Conservation (phyloP, 2,329 filamentous ascomycete species). For the Dactylonectria macrodidyma region DNA sequence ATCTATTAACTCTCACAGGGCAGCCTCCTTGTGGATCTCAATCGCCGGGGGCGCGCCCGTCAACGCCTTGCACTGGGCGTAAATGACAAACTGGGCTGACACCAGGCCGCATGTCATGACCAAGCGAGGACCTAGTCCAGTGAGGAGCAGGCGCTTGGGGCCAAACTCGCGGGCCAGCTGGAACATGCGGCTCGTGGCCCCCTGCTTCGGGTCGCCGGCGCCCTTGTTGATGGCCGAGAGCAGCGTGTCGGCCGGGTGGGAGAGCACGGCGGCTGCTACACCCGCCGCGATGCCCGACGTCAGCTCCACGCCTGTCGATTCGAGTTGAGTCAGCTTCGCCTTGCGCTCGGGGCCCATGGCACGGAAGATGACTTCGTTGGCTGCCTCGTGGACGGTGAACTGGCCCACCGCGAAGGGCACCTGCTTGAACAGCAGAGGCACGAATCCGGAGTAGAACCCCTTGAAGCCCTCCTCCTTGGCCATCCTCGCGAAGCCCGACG, state of each 20-base stretch:
- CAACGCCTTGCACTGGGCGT: conserved; percentile 68
- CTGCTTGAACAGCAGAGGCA: conserved; percentile 89
- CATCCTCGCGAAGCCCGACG: conserved; percentile 82
- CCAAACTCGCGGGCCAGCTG: conserved; percentile 67
- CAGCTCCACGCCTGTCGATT: conserved; percentile 87
- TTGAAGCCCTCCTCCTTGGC: conserved; percentile 81
- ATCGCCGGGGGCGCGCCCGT: conserved; percentile 66
- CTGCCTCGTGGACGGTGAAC: conserved; percentile 94
- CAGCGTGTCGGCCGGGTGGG: conserved; percentile 85
- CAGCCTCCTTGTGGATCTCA: conserved; percentile 67
- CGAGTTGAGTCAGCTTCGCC: conserved; percentile 76
- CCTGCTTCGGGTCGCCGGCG: conserved; percentile 63
- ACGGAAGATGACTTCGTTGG: conserved; percentile 82
- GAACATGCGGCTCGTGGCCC: conserved; percentile 66
- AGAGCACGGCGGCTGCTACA: conserved; percentile 89
- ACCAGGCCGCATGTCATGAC: conserved; percentile 69
- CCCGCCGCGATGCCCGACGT: conserved; percentile 89
- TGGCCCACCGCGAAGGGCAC: conserved; percentile 95
- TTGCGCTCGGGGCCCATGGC: conserved; percentile 77
- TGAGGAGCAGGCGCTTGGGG: conserved; percentile 61
- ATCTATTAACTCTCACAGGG: conserved; percentile 35
- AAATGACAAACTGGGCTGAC: conserved; percentile 69
- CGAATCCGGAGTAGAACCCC: conserved; percentile 93
- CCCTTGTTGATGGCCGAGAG: conserved; percentile 71
- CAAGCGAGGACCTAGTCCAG: conserved; percentile 65